Conservation (phyloP, 768 basidiomycete species). For the Hericium erinaceus region DNA sequence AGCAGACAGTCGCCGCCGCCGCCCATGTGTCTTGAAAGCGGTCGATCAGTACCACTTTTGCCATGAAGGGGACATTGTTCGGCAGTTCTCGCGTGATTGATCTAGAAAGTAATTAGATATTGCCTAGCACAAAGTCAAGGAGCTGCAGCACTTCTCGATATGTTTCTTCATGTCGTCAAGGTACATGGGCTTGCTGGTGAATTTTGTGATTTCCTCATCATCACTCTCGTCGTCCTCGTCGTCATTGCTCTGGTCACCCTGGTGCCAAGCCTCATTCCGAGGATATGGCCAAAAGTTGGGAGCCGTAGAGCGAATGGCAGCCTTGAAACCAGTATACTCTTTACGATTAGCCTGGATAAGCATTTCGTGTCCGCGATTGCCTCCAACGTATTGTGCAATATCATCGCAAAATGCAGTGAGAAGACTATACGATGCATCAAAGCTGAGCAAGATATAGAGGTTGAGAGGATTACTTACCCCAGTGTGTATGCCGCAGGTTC, state of each 20-base stretch:
- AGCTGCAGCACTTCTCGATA: not conserved
- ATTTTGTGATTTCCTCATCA: too few relatives aligned
- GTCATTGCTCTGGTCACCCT: too few relatives aligned
- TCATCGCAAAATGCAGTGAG: conserved; percentile 26
- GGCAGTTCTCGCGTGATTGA: conserved; percentile 1
- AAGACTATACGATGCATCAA: conserved; percentile 19
- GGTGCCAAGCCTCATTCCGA: not conserved
- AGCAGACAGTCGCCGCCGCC: not conserved
- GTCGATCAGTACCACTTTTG: not conserved
- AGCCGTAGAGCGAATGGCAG: conserved; percentile 22
- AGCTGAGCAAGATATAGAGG: not conserved
- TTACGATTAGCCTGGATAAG: conserved; percentile 25
- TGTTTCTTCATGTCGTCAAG: not conserved
- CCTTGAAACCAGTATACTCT: conserved; percentile 22
- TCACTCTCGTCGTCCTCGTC: too few relatives aligned
- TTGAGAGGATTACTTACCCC: not conserved
- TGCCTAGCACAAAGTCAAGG: not conserved
- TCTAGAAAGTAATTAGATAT: not conserved
- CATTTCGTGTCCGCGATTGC: conserved; percentile 15
- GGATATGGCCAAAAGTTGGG: conserved; percentile 27
- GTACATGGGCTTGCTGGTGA: not conserved
- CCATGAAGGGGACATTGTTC: not conserved
- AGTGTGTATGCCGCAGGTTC: conserved; percentile 26
- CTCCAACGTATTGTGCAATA: conserved; percentile 17
- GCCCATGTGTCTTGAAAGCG: not conserved